Evolutionary conservation across 78 protist genomes (phyloP).

Genomic region (Cavenderia fasciculata): DNA sequence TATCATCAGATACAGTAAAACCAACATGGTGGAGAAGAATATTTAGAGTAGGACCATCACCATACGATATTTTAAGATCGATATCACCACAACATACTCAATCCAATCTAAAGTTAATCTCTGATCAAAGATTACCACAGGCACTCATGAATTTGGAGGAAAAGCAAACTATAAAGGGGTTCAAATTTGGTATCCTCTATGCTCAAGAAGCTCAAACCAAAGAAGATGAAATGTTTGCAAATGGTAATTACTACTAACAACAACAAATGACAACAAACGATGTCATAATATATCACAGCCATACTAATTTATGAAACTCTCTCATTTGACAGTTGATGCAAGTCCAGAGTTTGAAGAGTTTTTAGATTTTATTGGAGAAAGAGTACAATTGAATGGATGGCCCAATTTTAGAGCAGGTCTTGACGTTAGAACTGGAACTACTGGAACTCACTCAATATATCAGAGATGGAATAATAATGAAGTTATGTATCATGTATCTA

Average conservation of each 20-base stretch:
- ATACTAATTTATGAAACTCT: not conserved
- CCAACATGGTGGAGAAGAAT: conserved; percentile 81
- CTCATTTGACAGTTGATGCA: conserved; percentile 6
- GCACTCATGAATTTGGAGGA: conserved; percentile 71
- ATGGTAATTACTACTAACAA: not conserved
- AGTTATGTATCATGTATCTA: conserved; percentile 80
- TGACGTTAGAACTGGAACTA: conserved; percentile 73
- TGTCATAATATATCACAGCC: not conserved
- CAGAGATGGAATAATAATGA: conserved; percentile 76
- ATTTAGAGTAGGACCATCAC: conserved; percentile 77
- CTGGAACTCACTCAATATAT: conserved; percentile 75
- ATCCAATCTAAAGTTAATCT: conserved; percentile 14
- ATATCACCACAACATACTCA: not conserved
- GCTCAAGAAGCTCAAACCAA: conserved; percentile 79
- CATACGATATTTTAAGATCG: conserved; percentile 57
- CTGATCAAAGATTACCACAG: conserved; percentile 72
- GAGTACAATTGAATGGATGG: conserved; percentile 71
- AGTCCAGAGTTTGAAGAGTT: conserved; percentile 79
- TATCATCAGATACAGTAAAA: conserved; percentile 47
- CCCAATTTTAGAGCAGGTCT: conserved; percentile 72
- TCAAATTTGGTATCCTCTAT: conserved; percentile 78
- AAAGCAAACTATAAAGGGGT: conserved; percentile 78
- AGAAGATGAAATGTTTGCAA: conserved; percentile 82
- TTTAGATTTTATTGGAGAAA: conserved; percentile 65
- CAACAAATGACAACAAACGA: not conserved